phyloP scores from a whole-genome alignment of 1,139 yeast genomes.

The Fermentozyma sake region DNA sequence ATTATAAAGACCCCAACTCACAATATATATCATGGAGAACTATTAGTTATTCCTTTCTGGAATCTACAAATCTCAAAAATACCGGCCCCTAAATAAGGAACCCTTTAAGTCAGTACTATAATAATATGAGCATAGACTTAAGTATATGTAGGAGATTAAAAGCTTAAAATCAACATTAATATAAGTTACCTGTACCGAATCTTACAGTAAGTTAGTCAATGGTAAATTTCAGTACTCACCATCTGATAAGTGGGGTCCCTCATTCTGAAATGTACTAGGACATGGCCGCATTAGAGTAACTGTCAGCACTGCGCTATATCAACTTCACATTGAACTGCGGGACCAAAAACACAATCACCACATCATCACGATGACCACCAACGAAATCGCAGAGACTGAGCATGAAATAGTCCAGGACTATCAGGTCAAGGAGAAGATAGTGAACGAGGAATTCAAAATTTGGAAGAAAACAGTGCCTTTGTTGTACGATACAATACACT shows the following conservation, averaged over 20 bases:
- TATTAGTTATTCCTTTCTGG: no score
- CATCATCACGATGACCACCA: slow-evolving; percentile 1
- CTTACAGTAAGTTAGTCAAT: no score
- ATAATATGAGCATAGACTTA: no score
- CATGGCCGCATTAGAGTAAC: not conserved
- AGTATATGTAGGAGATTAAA: no score
- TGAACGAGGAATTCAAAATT: slow-evolving; percentile 74
- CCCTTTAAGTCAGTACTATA: no score
- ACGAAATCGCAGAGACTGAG: slow-evolving; percentile 15
- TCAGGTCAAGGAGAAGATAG: slow-evolving; percentile 47
- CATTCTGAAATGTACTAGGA: slow-evolving; percentile 2
- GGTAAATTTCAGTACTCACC: no score
- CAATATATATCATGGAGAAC: no score
- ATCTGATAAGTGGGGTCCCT: not conserved
- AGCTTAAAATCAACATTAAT: no score
- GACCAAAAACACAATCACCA: not conserved
- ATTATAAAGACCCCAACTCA: not conserved
- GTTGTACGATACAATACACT: slow-evolving; percentile 72
- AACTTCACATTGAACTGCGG: not conserved
- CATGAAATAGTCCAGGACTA: slow-evolving; percentile 37
- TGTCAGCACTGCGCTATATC: slow-evolving; percentile 1
- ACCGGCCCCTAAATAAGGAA: no score
- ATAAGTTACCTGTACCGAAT: no score
- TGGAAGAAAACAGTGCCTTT: slow-evolving; percentile 97
- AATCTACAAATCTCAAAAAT: no score